Base-by-base conservation (phyloP, 202 grass and related monocot genomes). In the Dendrocalamus latiflorus region DNA sequence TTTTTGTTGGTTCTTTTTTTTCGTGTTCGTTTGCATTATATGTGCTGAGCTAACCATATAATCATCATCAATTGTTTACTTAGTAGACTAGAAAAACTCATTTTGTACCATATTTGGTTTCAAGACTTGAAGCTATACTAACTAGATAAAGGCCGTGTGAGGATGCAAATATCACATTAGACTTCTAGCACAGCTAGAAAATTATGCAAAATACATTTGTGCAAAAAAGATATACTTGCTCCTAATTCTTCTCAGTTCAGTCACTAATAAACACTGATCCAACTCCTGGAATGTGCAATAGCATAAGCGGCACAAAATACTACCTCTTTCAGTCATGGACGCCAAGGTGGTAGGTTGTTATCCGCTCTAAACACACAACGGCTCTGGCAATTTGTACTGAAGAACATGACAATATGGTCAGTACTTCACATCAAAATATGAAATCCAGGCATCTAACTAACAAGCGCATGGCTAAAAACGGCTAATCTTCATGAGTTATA, bases 281-380 rank as follows among this genome's bases (percentile, higher is more conserved):
- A 13, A 45, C 11, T 45, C 3, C 11, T 13, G 43, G 43, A 45
- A 45, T 45, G 11, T 13, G 11, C 43, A 45, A 45, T 45, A 16
- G 5, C 21, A 65, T 58, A 59, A 71, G 85, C 9, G 43, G 33
- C 62, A 67, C 14, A 50, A 65, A 44, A 69, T 72, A 45, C 49
- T 89, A 98, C 96, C 93, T 95, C 96, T 75, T 86, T 93, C 78
- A 95, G 25, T 84, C 90, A 83, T 54, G 83, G 73, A 66, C 87
- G 93, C 96, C 95, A 98, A 76, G 95, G 95, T 59, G 95, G 95
- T 50, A 93, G 30, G 14, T 98, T 98, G n/a, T n/a, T n/a, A n/a
- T n/a, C n/a, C n/a, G n/a, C n/a, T n/a, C n/a, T n/a, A n/a, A n/a
- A 95, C 63, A 86, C 88, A 86, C 41, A 95, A 51, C 18, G 96